A percentile compares a stretch with the other conserved stretches of the same genome.
phyloP scores from a whole-genome alignment of 129 eudicot species.

The Dittrichia graveolens region DNA sequence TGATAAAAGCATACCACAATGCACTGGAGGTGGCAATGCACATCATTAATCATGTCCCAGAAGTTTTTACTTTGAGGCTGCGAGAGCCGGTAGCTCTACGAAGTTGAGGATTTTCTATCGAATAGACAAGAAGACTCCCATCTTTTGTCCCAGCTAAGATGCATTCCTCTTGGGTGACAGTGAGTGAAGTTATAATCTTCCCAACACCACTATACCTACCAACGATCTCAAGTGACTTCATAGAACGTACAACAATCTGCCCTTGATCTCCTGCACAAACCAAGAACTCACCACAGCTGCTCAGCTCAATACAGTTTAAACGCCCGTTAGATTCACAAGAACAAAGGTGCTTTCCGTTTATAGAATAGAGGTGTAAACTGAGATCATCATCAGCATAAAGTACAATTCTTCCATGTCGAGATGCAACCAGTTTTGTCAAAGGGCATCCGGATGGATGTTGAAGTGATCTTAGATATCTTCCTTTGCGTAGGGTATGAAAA shows the following conservation, averaged over 20 bases:
- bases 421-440: slow-evolving; percentile 77
- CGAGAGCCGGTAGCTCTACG: slow-evolving; percentile 48
- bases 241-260: slow-evolving; percentile 83
- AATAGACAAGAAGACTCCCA: slow-evolving; percentile 86
- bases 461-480: slow-evolving; percentile 84
- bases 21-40: background rate
- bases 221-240: slow-evolving; percentile 81
- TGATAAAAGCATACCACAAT: slow-evolving; percentile 31
- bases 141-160: slow-evolving; percentile 95
- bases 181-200: slow-evolving; percentile 68
- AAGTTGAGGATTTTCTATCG: slow-evolving; percentile 90
- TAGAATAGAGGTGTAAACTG: slow-evolving; percentile 74
- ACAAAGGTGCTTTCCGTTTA: slow-evolving; percentile 79
- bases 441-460: slow-evolving; percentile 81
- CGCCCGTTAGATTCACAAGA: slow-evolving; percentile 88
- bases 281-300: slow-evolving; percentile 89
- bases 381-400: slow-evolving; percentile 90
- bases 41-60: slow-evolving; percentile 33
- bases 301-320: slow-evolving; percentile 82
- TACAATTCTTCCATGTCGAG: slow-evolving; percentile 75
- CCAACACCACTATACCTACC: slow-evolving; percentile 73
- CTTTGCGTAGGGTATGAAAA: slow-evolving; percentile 79
- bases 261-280: slow-evolving; percentile 98
- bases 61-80: slow-evolving; percentile 52
- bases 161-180: slow-evolving; percentile 94